These are phyloP conservation scores for Aegilops sharonensis DNA, from an alignment of 176 grass and related monocot species.

Conservation along the genomic window DNA sequence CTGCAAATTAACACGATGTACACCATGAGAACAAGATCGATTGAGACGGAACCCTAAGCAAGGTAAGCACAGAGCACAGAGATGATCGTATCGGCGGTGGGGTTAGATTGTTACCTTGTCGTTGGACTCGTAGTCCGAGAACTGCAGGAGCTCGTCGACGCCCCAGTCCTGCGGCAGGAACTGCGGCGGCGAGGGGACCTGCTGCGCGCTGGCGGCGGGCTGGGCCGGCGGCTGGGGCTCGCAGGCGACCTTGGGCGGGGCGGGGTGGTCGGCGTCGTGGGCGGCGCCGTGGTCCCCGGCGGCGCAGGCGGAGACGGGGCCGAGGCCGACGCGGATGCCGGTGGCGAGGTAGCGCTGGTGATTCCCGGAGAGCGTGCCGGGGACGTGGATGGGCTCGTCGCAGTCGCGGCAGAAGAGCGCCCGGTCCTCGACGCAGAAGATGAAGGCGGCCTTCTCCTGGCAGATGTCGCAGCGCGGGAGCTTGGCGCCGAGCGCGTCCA, in stretches of 20 bases:
- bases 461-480: conserved; percentile 83
- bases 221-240: neutral
- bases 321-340: conserved; percentile 78
- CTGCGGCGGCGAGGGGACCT: conserved; percentile 39
- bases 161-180: conserved; percentile 68
- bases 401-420: conserved; percentile 98
- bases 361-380: conserved; percentile 82
- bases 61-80: neutral
- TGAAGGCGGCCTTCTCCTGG: conserved; percentile 97
- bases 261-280: conserved; percentile 39
- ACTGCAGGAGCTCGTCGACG: conserved; percentile 83
- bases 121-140: conserved; percentile 71
- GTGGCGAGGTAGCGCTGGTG: conserved; percentile 97
- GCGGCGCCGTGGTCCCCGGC: neutral
- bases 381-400: conserved; percentile 89
- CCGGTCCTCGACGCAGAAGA: conserved; percentile 97
- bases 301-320: conserved; percentile 26
- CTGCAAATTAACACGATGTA: conserved; percentile 14
- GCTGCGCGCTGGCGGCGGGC: conserved; percentile 13
- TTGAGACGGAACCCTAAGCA: neutral
- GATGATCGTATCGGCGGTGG: neutral
- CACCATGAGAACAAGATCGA: conserved; percentile 2
- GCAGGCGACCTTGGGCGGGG: conserved; percentile 43
- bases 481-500: conserved; percentile 57
- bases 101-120: conserved; percentile 57